Base-by-base conservation (phyloP, 768 basidiomycete genomes). In the Coprinopsis sp. region DNA sequence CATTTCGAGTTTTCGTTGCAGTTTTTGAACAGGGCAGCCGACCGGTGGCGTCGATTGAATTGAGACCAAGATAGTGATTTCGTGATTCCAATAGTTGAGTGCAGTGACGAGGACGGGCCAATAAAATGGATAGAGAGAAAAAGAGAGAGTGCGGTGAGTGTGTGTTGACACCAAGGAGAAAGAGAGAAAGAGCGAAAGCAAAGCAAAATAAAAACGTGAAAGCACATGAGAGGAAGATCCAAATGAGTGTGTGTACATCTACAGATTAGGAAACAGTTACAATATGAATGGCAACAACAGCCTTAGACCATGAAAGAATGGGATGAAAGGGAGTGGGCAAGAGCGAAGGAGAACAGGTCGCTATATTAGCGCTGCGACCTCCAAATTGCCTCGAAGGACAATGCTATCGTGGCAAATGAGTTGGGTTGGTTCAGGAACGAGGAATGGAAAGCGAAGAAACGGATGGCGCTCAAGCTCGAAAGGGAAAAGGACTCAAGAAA, bases 301-400 rank as follows among this genome's bases (percentile, higher is more conserved):
- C 24, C 16, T 43, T 33, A 16, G 14, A 36, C 22, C 13, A 45
- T 22, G 34, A 38, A 18, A n/a, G 24, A 33, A 37, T 25, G 14
- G 2, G 34, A 42, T 44, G 31, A 29, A 31, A 16, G 25, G 41
- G 12, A 22, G n/a, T 16, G 37, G 36, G 44, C 37, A 22, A 46
- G 38, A 11, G 22, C 16, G 19, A 34, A 10, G 33, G 13, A 24
- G 44, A 22, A n/a, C 38, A 37, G 36, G 31, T 45, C 23, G 53
- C 71, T 66, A 85, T 60, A 85, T 79, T 58, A 85, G 67, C 51
- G 82, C 82, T 49, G 83, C 82, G 52, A 71, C 71, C 62, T 78
- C 72, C 53, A 87, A 78, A 60, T 77, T 82, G 47, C 71, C 66
- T 58, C 84, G 82, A 51, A 87, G 74, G 58, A 81, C 73, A 59